A percentile compares a stretch with the other conserved stretches of the same genome.
phyloP scores from a whole-genome alignment of 2,329 filamentous ascomycete genomes.

The Talaromyces sp. region DNA sequence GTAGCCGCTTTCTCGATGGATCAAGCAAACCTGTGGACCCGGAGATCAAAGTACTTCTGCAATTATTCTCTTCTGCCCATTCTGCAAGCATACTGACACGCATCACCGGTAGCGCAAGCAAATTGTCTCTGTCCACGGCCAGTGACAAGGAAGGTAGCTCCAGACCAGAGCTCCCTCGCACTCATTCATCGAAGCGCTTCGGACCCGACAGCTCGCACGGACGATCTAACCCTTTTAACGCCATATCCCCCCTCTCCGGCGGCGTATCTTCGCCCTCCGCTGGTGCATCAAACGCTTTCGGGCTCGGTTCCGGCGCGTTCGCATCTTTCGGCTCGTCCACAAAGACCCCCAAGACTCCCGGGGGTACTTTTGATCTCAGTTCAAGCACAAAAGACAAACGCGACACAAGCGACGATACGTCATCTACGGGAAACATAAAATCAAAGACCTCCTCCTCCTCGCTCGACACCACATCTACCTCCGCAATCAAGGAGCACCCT shows the following conservation, averaged over 20 bases:
- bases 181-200: constrained; percentile 69
- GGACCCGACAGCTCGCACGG: constrained; percentile 71
- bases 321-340: constrained; percentile 81
- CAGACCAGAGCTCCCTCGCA: constrained; percentile 59
- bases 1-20: constrained; percentile 43
- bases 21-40: constrained; percentile 51
- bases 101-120: constrained; percentile 63
- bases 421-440: constrained; percentile 28
- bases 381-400: constrained; percentile 63
- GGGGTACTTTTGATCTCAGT: constrained; percentile 74
- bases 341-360: constrained; percentile 84
- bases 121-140: constrained; percentile 82
- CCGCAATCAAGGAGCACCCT: constrained; percentile 49
- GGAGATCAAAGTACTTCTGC: constrained; percentile 46
- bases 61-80: neutral
- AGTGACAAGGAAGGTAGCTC: constrained; percentile 53
- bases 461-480: constrained; percentile 34
- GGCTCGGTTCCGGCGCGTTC: constrained; percentile 90
- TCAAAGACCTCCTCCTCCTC: constrained; percentile 43
- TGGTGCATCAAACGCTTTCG: constrained; percentile 82
- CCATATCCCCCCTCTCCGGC: constrained; percentile 66
- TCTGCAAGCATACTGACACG: constrained; percentile 25
- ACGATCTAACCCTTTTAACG: constrained; percentile 72
- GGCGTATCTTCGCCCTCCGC: constrained; percentile 71
- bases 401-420: constrained; percentile 48